phyloP scores from a whole-genome alignment of 1,284 basidiomycete species.

The Ceratobasidium sp. region DNA sequence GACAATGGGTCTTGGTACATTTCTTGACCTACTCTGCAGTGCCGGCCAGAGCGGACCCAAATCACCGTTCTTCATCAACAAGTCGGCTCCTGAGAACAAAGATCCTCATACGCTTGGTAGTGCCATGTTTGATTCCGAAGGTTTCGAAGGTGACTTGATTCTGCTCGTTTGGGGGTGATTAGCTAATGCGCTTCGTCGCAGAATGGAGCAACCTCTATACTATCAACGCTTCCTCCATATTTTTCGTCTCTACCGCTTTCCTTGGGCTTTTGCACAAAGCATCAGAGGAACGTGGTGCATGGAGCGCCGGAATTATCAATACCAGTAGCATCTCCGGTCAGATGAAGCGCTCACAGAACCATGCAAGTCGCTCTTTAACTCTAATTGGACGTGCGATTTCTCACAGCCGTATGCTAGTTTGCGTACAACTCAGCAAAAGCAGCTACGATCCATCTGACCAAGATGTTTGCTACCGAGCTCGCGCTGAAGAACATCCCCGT shows the following conservation, averaged over 20 bases:
- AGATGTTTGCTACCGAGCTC: constrained; percentile 80
- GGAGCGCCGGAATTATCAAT: constrained; percentile 76
- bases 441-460: constrained; percentile 78
- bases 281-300: not conserved
- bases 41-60: too few species aligned
- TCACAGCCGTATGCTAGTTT: constrained; percentile 64
- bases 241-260: constrained; percentile 81
- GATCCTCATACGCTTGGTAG: constrained; percentile 73
- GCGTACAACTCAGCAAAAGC: constrained; percentile 84
- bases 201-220: constrained; percentile 46
- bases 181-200: constrained; percentile 55
- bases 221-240: constrained; percentile 77
- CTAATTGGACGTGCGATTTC: too few species aligned
- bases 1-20: not conserved
- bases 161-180: too few species aligned
- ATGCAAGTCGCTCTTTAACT: constrained; percentile 63
- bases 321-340: constrained; percentile 81
- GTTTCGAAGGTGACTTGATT: constrained; percentile 59
- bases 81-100: constrained; percentile 69
- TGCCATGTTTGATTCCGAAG: constrained; percentile 75
- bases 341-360: constrained; percentile 76
- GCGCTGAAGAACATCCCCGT: constrained; percentile 71
- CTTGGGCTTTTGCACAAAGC: constrained; percentile 69
- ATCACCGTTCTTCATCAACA: constrained; percentile 66
- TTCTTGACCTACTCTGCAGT: too few species aligned